Evolutionary conservation across 1,284 basidiomycete genomes (phyloP).

Genomic region (Leucoagaricus sp.): DNA sequence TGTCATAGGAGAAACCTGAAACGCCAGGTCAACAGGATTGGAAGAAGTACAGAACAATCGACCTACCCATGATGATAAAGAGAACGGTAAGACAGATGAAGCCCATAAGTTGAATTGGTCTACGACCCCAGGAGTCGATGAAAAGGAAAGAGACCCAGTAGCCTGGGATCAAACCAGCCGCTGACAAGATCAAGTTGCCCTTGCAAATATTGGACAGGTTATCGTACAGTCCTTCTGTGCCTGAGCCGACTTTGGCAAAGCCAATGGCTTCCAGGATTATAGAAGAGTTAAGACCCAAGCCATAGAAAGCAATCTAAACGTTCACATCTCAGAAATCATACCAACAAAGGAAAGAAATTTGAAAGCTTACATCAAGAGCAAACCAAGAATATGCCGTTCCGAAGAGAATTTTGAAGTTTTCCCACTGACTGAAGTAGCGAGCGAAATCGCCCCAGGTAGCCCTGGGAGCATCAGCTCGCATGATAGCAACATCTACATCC

Average conservation of each 20-base stretch:
- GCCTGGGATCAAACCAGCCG: conserved; percentile 73
- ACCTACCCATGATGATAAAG: conserved; percentile 60
- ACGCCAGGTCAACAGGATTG: too few relatives aligned
- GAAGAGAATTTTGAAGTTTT: conserved; percentile 66
- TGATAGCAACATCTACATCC: conserved; percentile 57
- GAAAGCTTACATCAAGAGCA: conserved; percentile 73
- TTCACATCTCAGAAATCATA: too few relatives aligned
- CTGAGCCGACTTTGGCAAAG: conserved; percentile 48
- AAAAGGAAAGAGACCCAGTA: conserved; percentile 74
- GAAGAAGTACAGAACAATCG: conserved; percentile 12
- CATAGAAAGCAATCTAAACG: conserved; percentile 89
- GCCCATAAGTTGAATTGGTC: conserved; percentile 79
- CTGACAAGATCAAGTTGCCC: conserved; percentile 71
- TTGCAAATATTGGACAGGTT: conserved; percentile 56
- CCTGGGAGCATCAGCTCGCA: conserved; percentile 65
- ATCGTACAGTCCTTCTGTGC: conserved; percentile 44
- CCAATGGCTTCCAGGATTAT: conserved; percentile 62
- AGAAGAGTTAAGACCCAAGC: conserved; percentile 79
- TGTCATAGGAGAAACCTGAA: conserved; percentile 56
- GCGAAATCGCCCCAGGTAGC: conserved; percentile 67
- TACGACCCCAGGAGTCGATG: conserved; percentile 74
- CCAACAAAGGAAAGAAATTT: too few relatives aligned
- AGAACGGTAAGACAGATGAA: conserved; percentile 70
- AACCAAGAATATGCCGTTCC: conserved; percentile 76
- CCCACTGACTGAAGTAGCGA: conserved; percentile 60